Evolutionary conservation across 768 basidiomycete species (phyloP).

Genomic region (Lactifluus pinguis): DNA sequence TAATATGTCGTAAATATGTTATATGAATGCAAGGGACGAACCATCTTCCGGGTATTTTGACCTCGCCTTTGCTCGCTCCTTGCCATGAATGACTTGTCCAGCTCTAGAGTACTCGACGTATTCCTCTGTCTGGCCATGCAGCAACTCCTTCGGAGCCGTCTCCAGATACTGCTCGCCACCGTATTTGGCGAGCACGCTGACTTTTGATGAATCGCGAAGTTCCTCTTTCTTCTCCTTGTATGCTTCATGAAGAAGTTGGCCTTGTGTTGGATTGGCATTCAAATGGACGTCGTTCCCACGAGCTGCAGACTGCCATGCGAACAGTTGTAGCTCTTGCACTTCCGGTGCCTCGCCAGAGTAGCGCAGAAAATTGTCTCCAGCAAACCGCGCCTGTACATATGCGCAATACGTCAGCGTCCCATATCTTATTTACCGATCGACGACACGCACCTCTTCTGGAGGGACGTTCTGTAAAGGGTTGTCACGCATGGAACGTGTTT

Average conservation of each 20-base stretch:
- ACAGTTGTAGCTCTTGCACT: constrained; percentile 86
- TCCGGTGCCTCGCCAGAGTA: constrained; percentile 88
- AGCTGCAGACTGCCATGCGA: constrained; percentile 93
- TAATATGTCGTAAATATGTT: not conserved
- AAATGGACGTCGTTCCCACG: constrained; percentile 93
- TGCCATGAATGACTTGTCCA: constrained; percentile 86
- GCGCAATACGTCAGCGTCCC: not conserved
- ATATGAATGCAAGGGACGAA: constrained; percentile 31
- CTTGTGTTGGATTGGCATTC: constrained; percentile 94
- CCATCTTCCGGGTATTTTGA: constrained; percentile 98
- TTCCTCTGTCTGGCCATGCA: constrained; percentile 94
- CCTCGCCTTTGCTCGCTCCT: constrained; percentile 74
- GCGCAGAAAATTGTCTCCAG: constrained; percentile 94
- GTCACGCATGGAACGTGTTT: constrained; percentile 99
- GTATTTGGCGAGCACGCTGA: constrained; percentile 84
- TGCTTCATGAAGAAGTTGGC: constrained; percentile 83
- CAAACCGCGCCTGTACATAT: constrained; percentile 67
- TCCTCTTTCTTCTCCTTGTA: constrained; percentile 90
- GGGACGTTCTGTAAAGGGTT: constrained; percentile 71
- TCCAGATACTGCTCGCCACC: constrained; percentile 92
- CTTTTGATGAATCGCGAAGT: constrained; percentile 79
- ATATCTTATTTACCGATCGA: constrained; percentile 1
- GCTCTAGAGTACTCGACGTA: constrained; percentile 95
- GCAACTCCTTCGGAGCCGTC: constrained; percentile 80
- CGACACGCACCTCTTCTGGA: constrained; percentile 72